Base-by-base conservation (phyloP, 179 eudicot species). In the Dionaea muscipula region DNA sequence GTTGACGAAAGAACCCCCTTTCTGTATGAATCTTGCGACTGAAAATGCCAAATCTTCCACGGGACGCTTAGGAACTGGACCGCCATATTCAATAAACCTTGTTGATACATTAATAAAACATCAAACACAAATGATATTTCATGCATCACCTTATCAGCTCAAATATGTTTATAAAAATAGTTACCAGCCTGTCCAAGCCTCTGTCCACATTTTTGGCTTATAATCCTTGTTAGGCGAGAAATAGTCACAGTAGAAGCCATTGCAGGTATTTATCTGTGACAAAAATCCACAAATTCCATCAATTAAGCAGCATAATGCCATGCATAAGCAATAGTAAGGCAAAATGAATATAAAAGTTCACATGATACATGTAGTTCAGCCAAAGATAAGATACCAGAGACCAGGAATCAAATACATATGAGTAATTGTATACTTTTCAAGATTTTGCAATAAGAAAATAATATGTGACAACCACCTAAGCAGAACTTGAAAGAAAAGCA, bases 201-300 rank as follows among this genome's bases (percentile, higher is more conserved):
- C 97, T 3, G 97, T 90, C 97, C 97, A 90, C 81, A 86, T 86
- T 76, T 89, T 89, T 23, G 97, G 97, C 60, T 90, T 90, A 56
- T 79, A 83, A 64, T 72, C 79, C 72, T 78, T 86, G 50, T 90
- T 90, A 5, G 95, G 97, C 10, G 84, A 78, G 76, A 90, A 90
- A 49, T 84, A 80, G 51, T 90, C 94, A 37, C 97, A 90, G 66
- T 86, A 86, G 71, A 86, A 89, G 25, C 97, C 97, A 68, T 89
- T 89, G 79, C 97, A 89, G 23, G 95, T 79, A 65, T 90, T 83
- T 41, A 90, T 86, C 97, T 86, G 85, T 36, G 51, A 25, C 7
- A n/a, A 17, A 51, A 2, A 54, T 31, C 31, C 26, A 54, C 7
- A 59, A 58, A 27, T 52, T 11, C 5, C n/a, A 25, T 49, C 24